Base-by-base conservation (phyloP, 2,329 filamentous ascomycete genomes). In the Neofusicoccum laricinum region DNA sequence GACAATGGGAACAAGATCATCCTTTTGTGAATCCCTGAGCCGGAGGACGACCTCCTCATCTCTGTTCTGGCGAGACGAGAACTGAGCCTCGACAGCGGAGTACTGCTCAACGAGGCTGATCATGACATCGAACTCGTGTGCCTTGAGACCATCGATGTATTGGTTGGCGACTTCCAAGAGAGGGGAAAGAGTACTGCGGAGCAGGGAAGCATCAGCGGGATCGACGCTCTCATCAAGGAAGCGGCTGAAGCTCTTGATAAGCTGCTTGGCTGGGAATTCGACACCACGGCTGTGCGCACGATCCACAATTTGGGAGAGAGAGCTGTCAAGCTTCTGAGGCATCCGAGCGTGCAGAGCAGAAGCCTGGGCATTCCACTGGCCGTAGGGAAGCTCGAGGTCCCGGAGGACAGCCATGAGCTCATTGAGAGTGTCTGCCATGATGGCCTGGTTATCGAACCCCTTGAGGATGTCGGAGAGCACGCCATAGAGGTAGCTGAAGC, bases 341-440 rank as follows among this genome's bases (percentile, higher is more conserved):
- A 98, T 99, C 71, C 95, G 91, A 6, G 93, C 91, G 78, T 98
- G 94, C n/a, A 99, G 86, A 21, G 95, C 95, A 55, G 95, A 96
- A 70, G 96, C 95, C 75, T 98, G 93, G 5, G 94, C 91, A 68
- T 90, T 93, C 92, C 94, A 99, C 78, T 99, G 93, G 77, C 94
- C 93, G 76, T 95, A 99, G 1, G 95, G 95, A 67, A 99, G 85
- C 72, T 97, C 93, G 1, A 90, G 88, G 73, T 97, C 87, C 46
- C 94, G 89, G 21, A 99, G 86, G 11, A 99, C 93, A 66, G 92
- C 87, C n/a, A 97, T 88, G 41, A 98, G 84, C 75, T 95, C 91
- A 79, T 91, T 92, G 21, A 99, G 83, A 1, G 93, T 95, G 66
- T 87, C 79, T 59, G 87, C 86, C 94, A 99, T 97, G 78, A 98